A percentile compares a stretch with the other conserved stretches of the same genome.
Conservation (phyloP, 1,139 yeast genomes). For the Lodderomyces elongisporus region DNA sequence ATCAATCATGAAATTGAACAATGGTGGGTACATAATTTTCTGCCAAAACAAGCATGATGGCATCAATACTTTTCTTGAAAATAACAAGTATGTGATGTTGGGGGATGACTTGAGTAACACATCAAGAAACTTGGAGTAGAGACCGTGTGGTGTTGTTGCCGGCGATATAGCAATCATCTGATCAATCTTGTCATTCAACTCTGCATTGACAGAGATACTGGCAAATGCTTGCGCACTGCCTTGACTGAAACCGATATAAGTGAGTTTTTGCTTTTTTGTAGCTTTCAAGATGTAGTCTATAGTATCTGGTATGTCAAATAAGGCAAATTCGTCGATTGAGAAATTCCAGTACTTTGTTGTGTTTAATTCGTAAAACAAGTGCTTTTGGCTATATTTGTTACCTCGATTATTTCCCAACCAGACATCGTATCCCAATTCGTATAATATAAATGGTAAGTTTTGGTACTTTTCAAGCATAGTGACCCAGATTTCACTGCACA, state of each 20-base stretch:
- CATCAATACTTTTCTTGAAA: slow-evolving; percentile 69
- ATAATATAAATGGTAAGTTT: slow-evolving; percentile 71
- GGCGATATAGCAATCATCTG: slow-evolving; percentile 82
- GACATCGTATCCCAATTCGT: slow-evolving; percentile 83
- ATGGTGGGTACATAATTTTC: slow-evolving; percentile 73
- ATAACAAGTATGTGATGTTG: slow-evolving; percentile 61
- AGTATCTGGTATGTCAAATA: slow-evolving; percentile 43
- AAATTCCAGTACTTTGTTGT: slow-evolving; percentile 41
- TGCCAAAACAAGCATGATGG: slow-evolving; percentile 84
- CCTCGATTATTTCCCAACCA: slow-evolving; percentile 92
- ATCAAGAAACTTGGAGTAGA: slow-evolving; percentile 71
- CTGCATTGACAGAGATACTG: slow-evolving; percentile 63
- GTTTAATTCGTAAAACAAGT: slow-evolving; percentile 33
- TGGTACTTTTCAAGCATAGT: slow-evolving; percentile 57
- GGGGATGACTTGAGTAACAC: slow-evolving; percentile 78
- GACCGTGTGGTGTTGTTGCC: slow-evolving; percentile 89
- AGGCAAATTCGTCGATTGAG: slow-evolving; percentile 44
- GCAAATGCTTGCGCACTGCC: slow-evolving; percentile 94
- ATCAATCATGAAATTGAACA: slow-evolving; percentile 72
- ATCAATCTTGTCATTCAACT: slow-evolving; percentile 62
- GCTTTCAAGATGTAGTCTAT: slow-evolving; percentile 32
- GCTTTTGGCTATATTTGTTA: slow-evolving; percentile 69
- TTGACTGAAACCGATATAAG: slow-evolving; percentile 83
- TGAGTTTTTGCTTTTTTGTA: slow-evolving; percentile 34
- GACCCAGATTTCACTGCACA: slow-evolving; percentile 90